A percentile compares a stretch with the other conserved stretches of the same genome.
phyloP scores from a whole-genome alignment of 2,329 filamentous ascomycete genomes.

The Trichoderma hamatum region DNA sequence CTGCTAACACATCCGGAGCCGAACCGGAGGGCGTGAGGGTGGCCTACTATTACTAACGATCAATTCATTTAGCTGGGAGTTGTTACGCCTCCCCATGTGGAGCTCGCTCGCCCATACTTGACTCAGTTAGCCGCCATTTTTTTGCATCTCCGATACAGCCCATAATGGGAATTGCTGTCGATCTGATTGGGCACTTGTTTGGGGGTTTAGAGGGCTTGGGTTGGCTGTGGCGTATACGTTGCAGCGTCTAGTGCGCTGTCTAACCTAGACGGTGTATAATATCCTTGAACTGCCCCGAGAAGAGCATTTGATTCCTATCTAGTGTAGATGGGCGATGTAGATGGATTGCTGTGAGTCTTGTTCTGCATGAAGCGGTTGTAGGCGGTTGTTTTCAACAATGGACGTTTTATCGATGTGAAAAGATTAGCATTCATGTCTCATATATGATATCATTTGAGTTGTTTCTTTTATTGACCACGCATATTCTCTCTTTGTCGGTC shows the following conservation, averaged over 20 bases:
- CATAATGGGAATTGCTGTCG: background rate
- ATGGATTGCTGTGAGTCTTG: too few relatives aligned
- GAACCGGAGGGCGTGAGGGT: background rate
- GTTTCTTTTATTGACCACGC: too few relatives aligned
- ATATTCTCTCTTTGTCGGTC: too few relatives aligned
- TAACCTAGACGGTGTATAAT: background rate
- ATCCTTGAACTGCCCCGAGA: too few relatives aligned
- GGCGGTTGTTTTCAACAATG: too few relatives aligned
- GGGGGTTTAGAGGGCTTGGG: background rate
- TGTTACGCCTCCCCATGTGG: background rate
- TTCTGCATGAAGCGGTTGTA: too few relatives aligned
- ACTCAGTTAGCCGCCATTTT: slow-evolving; percentile 9
- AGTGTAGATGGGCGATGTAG: too few relatives aligned
- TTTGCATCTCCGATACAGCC: slow-evolving; percentile 2
- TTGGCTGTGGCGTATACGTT: background rate
- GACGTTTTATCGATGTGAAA: too few relatives aligned
- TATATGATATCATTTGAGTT: too few relatives aligned
- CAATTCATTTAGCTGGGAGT: background rate
- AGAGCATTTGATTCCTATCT: too few relatives aligned
- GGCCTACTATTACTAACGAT: background rate
- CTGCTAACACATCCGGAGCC: background rate
- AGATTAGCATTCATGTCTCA: too few relatives aligned
- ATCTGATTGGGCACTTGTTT: slow-evolving; percentile 6
- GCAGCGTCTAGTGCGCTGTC: background rate
- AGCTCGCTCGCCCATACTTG: slow-evolving; percentile 20